phyloP scores from a whole-genome alignment of 306 rosid species.

The Vicia faba region DNA sequence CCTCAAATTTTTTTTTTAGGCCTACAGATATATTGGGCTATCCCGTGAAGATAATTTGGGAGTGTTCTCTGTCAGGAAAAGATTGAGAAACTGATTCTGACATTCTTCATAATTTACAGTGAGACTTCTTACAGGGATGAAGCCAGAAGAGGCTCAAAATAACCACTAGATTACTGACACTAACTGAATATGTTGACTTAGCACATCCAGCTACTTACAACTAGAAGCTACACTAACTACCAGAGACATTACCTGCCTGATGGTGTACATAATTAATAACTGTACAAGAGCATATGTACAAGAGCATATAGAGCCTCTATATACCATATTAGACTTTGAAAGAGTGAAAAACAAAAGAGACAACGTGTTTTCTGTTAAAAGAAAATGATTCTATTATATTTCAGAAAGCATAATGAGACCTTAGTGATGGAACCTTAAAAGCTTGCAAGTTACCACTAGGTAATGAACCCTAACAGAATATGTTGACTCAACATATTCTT shows the following conservation, averaged over 20 bases:
- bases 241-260: background rate
- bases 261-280: background rate
- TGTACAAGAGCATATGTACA: background rate
- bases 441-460: background rate
- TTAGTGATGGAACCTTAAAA: too few species aligned
- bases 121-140: background rate
- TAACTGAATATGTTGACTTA: slow-evolving; percentile 4
- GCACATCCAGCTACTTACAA: background rate
- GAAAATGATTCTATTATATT: too few species aligned
- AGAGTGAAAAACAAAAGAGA: too few species aligned
- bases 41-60: background rate
- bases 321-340: too few species aligned
- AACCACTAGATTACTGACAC: background rate
- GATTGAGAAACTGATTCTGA: slow-evolving; percentile 8
- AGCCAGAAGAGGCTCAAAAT: background rate
- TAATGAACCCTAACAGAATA: background rate
- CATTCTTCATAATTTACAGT: background rate
- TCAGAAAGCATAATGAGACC: too few species aligned
- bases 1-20: background rate
- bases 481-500: background rate
- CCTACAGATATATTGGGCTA: background rate
- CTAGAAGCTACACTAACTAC: background rate
- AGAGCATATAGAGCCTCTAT: too few species aligned
- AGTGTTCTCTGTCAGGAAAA: background rate
- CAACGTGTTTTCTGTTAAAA: too few species aligned